Base-by-base conservation (phyloP, 352 stramenopile genomes). In the Phytophthora aleatoria region DNA sequence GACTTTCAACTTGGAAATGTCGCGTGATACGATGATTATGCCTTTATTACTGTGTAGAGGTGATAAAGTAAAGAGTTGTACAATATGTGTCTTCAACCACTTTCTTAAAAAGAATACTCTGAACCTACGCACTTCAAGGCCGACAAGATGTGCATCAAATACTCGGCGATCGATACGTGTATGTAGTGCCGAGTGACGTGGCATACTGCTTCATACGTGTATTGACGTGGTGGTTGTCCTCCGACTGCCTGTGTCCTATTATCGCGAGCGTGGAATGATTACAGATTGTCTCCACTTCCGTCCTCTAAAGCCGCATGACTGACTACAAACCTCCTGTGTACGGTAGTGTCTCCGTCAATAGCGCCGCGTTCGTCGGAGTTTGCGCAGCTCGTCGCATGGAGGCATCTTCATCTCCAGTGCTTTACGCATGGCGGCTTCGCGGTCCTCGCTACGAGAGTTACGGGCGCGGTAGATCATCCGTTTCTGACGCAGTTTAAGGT, bases 381-480 rank as follows among this genome's bases (percentile, higher is more conserved):
- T 69, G 16, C 86, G 82, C 48, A 96, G 63, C 61, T 96, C 74
- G 47, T 96, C 88, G 64, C 88, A 96, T 10, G 86, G 79, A 24
- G 88, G 85, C 84, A 92, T 80, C 62, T 90, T 91, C 79, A 95
- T 91, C 58, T 92, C 78, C 24, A 94, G 61, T 42, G 86, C 88
- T 63, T 84, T 81, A 12, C 81, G 79, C 85, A 96, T 92, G 15
- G 82, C 83, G 13, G 74, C 71, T 57, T 94, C 86, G 11, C 83
- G 83, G 56, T 92, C 79, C 43, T 93, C 83, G 53, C 72, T 89
- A 42, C 87, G 85, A 15, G 81, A 81, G 67, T 90, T 93, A 43
- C 88, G 83, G 7, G 86, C 88, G 33, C 85, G 83, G 69, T 95
- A 93, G 64, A 96, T 89, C 81, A 92, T 91, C 38, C 86, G 85